Evolutionary conservation across 169 alveolate species (phyloP).

Genomic region (Cryptosporidium canis): DNA sequence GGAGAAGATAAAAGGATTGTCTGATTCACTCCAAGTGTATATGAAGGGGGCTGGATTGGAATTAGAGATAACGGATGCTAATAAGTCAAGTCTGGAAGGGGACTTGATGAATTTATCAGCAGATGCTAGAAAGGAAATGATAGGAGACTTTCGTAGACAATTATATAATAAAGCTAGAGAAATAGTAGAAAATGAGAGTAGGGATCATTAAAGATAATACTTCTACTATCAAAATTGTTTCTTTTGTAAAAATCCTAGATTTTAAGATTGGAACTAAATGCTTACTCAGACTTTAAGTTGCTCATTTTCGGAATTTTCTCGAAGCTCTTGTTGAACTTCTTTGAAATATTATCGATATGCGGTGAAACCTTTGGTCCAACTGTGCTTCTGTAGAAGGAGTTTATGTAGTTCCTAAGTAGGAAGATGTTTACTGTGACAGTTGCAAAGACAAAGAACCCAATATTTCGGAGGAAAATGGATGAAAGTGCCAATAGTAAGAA

Average conservation of each 20-base stretch:
- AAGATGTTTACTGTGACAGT: slow-evolving; percentile 18
- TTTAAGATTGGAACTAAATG: neutral
- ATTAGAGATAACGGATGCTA: neutral
- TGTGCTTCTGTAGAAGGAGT: slow-evolving; percentile 38
- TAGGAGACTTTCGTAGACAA: slow-evolving; percentile 32
- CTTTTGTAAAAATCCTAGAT: neutral
- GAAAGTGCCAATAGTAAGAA: slow-evolving; percentile 14
- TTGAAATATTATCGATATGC: slow-evolving; percentile 38
- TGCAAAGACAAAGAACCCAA: slow-evolving; percentile 44
- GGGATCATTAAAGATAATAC: neutral
- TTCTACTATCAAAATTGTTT: neutral
- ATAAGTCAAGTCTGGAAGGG: neutral
- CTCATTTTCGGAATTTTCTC: slow-evolving; percentile 57
- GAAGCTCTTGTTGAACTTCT: slow-evolving; percentile 56
- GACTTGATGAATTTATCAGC: neutral
- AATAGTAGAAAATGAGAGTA: slow-evolving; percentile 14
- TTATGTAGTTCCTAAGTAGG: slow-evolving; percentile 25
- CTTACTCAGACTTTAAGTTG: slow-evolving; percentile 23
- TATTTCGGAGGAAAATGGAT: slow-evolving; percentile 26
- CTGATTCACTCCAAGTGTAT: slow-evolving; percentile 2
- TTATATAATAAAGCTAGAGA: slow-evolving; percentile 41
- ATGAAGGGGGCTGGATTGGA: neutral
- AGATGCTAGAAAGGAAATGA: slow-evolving; percentile 12
- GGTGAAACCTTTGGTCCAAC: slow-evolving; percentile 67
- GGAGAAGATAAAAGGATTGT: slow-evolving; percentile 39